Evolutionary conservation across 2,329 filamentous ascomycete genomes (phyloP).

Genomic region (Trichoderma oligosporum): DNA sequence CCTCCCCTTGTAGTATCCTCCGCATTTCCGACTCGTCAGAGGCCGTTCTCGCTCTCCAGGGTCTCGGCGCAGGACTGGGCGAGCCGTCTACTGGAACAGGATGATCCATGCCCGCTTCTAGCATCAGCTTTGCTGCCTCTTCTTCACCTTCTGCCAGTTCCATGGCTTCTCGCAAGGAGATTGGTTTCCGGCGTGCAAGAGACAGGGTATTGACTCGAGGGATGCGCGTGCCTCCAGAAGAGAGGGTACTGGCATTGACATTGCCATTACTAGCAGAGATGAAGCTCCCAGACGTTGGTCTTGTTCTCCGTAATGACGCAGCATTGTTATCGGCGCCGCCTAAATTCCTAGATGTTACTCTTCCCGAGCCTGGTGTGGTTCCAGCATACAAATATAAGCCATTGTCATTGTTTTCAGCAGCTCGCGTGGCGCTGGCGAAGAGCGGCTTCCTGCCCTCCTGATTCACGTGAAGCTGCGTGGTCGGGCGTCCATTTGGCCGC

Average conservation of each 20-base stretch:
- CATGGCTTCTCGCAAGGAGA: slow-evolving; percentile 44
- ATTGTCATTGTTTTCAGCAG: slow-evolving; percentile 20
- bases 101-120: slow-evolving; percentile 26
- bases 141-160: slow-evolving; percentile 32
- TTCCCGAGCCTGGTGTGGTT: slow-evolving; percentile 5
- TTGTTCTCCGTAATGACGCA: slow-evolving; percentile 23
- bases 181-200: slow-evolving; percentile 32
- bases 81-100: slow-evolving; percentile 40
- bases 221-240: slow-evolving; percentile 34
- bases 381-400: background rate
- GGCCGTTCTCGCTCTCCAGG: slow-evolving; percentile 37
- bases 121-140: slow-evolving; percentile 24
- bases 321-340: background rate
- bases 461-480: slow-evolving; percentile 36
- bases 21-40: slow-evolving; percentile 33
- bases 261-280: slow-evolving; percentile 11
- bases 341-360: background rate
- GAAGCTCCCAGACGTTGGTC: slow-evolving; percentile 24
- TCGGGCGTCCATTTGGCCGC: slow-evolving; percentile 23
- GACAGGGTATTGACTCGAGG: slow-evolving; percentile 30
- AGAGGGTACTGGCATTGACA: slow-evolving; percentile 24
- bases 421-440: slow-evolving; percentile 31
- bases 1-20: slow-evolving; percentile 28
- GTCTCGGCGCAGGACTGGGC: slow-evolving; percentile 49
- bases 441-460: slow-evolving; percentile 41